Base-by-base conservation (phyloP, 1,284 basidiomycete species). In the Dichomitus squalens region DNA sequence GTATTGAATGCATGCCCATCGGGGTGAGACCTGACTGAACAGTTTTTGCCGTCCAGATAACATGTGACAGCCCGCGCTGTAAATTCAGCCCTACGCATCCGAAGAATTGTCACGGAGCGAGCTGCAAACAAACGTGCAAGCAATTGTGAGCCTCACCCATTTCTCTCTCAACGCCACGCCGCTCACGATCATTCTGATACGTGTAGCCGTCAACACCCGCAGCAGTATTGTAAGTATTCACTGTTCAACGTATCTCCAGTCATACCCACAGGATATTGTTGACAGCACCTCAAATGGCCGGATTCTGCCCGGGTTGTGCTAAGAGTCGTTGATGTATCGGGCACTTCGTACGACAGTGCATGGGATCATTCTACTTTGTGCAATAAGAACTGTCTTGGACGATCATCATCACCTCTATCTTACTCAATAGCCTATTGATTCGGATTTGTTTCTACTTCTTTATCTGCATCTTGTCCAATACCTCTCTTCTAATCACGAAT, bases 51-150 rank as follows among this genome's bases (percentile, higher is more conserved):
- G 29, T 25, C 9, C 44, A 70, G 69, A 62, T 70, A 12, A 29
- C 57, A 16, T 70, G 69, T 55, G 65, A 68, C 47, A 66, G 58
- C 50, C 57, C 60, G 1, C 60, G 56, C 27, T 70, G 69, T 58
- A 64, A 60, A 38, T 70, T 70, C 59, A 70, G 69, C 53, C 64
- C 64, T 2, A 48, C 44, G 43, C 69, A 70, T 34, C 62, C 68
- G 11, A 58, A 53, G 47, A 58, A 14, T 49, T 69, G 69, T 48
- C 18, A 53, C 25, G 66, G 67, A 7, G 39, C 63, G 1, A 40
- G 55, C 18, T 70, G 69, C 65, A 70, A 68, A 41, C 64, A 66
- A 47, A 68, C 61, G n/a, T 70, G 69, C 56, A 68, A 66, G 63
- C 69, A 70, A 41, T 68, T 63, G 69, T 70, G 39, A 49, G 66